Conservation (phyloP, 2,329 filamentous ascomycete genomes). For the Hirsutella rhossiliensis region DNA sequence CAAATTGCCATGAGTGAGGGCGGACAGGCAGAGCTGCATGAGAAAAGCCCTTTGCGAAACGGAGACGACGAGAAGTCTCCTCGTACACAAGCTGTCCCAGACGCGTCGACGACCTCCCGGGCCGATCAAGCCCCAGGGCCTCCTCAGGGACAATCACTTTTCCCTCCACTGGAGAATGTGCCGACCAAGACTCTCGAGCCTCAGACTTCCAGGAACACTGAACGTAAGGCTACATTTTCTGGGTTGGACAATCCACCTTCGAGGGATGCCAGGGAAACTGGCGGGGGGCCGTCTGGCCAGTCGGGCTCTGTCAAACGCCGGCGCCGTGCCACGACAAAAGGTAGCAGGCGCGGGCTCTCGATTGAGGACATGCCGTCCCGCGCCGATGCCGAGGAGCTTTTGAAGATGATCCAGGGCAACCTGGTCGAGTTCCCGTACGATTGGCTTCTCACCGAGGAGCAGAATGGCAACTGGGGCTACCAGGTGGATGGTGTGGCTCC, state of each 20-base stretch:
- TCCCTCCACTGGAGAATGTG: slow-evolving; percentile 21
- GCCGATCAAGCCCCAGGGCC: neutral
- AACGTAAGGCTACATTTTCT: slow-evolving; percentile 46
- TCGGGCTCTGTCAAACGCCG: slow-evolving; percentile 45
- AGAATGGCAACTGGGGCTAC: slow-evolving; percentile 91
- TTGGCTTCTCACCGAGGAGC: slow-evolving; percentile 85
- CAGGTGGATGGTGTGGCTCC: slow-evolving; percentile 93
- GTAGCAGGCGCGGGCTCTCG: slow-evolving; percentile 50
- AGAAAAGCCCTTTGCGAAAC: slow-evolving; percentile 12
- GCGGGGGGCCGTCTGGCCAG: slow-evolving; percentile 16
- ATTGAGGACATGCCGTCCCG: slow-evolving; percentile 66
- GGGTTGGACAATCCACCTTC: slow-evolving; percentile 35
- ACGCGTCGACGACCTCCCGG: neutral
- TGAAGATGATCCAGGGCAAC: slow-evolving; percentile 75
- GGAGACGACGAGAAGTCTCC: neutral
- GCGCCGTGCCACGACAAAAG: slow-evolving; percentile 58
- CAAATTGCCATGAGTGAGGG: slow-evolving; percentile 19
- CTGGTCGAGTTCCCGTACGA: slow-evolving; percentile 91
- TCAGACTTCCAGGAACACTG: slow-evolving; percentile 26
- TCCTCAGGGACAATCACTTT: neutral
- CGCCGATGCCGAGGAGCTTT: slow-evolving; percentile 67
- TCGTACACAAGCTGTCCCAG: neutral
- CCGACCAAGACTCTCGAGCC: slow-evolving; percentile 20
- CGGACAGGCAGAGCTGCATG: slow-evolving; percentile 17
- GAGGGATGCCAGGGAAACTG: slow-evolving; percentile 20